Percentiles rank a stretch among this genome's conserved stretches.
Evolutionary conservation across 1,284 basidiomycete genomes (phyloP).

Genomic region (Leccinum pachyderme): DNA sequence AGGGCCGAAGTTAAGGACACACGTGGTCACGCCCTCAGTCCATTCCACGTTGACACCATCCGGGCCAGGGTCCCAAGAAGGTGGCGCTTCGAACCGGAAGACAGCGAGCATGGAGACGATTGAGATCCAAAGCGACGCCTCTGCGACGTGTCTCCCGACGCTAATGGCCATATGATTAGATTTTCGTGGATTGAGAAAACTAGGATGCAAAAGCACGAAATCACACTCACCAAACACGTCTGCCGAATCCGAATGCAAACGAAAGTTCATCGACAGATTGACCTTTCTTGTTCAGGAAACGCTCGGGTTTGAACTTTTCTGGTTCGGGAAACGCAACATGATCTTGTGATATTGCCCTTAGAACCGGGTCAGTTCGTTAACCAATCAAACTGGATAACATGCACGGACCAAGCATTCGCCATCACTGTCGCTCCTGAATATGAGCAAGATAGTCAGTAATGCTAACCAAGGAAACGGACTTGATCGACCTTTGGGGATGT

Average conservation of each 20-base stretch:
- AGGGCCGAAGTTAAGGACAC: constrained; percentile 2
- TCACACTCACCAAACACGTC: constrained; percentile 37
- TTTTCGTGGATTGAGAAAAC: neutral
- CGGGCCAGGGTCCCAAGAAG: constrained; percentile 21
- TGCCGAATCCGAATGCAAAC: constrained; percentile 47
- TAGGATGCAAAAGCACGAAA: neutral
- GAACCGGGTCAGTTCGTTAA: neutral
- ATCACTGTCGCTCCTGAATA: constrained; percentile 23
- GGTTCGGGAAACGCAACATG: constrained; percentile 42
- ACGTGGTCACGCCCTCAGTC: constrained; percentile 26
- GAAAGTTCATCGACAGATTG: constrained; percentile 37
- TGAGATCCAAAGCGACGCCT: neutral
- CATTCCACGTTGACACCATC: constrained; percentile 25
- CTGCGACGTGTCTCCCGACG: constrained; percentile 30
- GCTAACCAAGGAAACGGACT: neutral
- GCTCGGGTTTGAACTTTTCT: constrained; percentile 41
- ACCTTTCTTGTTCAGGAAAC: constrained; percentile 31
- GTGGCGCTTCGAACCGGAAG: neutral
- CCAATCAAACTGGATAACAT: neutral
- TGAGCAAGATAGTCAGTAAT: neutral
- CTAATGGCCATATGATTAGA: neutral
- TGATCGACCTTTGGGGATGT: constrained; percentile 39
- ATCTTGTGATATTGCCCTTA: constrained; percentile 46
- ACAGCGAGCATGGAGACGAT: neutral
- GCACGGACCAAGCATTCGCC: constrained; percentile 23